Evolutionary conservation across 805 yeast genomes (phyloP).

Genomic region (Suhomyces xylopsoci): DNA sequence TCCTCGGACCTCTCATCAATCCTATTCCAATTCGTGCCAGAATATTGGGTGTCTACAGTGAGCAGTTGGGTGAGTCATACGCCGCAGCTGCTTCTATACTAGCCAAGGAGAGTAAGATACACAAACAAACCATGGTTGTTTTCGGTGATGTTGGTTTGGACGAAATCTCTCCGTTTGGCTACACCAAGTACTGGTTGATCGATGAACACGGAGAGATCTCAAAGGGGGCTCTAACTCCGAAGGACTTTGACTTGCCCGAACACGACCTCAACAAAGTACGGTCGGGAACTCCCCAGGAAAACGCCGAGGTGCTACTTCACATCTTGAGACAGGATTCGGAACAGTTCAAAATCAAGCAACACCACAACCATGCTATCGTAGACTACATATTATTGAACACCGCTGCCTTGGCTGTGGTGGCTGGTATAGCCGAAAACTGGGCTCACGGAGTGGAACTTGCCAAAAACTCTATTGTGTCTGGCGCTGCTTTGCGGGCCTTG

Average conservation of each 20-base stretch:
- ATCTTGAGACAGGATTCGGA: slow-evolving; percentile 45
- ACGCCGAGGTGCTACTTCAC: slow-evolving; percentile 58
- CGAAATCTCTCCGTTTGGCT: slow-evolving; percentile 89
- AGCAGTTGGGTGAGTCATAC: slow-evolving; percentile 73
- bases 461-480: slow-evolving; percentile 59
- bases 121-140: slow-evolving; percentile 72
- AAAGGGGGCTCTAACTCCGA: slow-evolving; percentile 54
- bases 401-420: slow-evolving; percentile 79
- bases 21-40: slow-evolving; percentile 82
- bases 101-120: slow-evolving; percentile 46
- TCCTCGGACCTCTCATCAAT: slow-evolving; percentile 89
- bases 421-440: slow-evolving; percentile 70
- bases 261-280: slow-evolving; percentile 66
- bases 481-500: slow-evolving; percentile 63
- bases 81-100: slow-evolving; percentile 75
- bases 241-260: slow-evolving; percentile 76
- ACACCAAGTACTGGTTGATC: slow-evolving; percentile 76
- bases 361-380: slow-evolving; percentile 54
- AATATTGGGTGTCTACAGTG: slow-evolving; percentile 85
- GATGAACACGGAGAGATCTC: slow-evolving; percentile 41
- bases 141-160: slow-evolving; percentile 92
- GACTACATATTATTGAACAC: slow-evolving; percentile 91
- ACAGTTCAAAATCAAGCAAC: slow-evolving; percentile 42
- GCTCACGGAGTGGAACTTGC: slow-evolving; percentile 76
- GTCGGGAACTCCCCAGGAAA: slow-evolving; percentile 85